Percentiles rank a stretch among this genome's conserved stretches.
Evolutionary conservation across 1,139 yeast genomes (phyloP).

Genomic region (Debaryomyces subglobosus): DNA sequence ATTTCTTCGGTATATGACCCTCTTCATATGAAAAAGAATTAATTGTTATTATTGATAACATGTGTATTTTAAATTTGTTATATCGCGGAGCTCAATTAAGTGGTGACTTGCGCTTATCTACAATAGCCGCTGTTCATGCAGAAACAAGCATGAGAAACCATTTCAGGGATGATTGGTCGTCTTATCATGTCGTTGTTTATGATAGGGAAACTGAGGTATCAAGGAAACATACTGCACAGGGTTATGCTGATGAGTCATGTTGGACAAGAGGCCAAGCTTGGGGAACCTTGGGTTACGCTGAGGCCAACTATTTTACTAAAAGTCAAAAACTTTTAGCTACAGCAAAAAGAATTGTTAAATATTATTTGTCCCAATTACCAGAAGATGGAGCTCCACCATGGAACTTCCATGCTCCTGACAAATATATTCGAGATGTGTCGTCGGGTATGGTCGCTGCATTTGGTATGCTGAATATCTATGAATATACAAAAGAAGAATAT

Average conservation of each 20-base stretch:
- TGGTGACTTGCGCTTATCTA: constrained; percentile 25
- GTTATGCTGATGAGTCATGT: constrained; percentile 25
- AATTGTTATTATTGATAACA: constrained; percentile 31
- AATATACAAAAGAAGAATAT: not conserved
- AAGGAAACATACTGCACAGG: constrained; percentile 26
- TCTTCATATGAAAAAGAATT: constrained; percentile 12
- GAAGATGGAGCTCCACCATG: constrained; percentile 29
- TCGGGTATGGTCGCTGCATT: constrained; percentile 30
- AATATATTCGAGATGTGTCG: constrained; percentile 24
- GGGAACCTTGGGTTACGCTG: constrained; percentile 28
- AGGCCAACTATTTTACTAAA: constrained; percentile 25
- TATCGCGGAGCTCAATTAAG: constrained; percentile 26
- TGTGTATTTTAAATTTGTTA: constrained; percentile 30
- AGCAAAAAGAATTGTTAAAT: constrained; percentile 22
- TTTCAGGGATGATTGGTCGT: constrained; percentile 25
- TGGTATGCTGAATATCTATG: constrained; percentile 19
- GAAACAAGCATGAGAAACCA: constrained; percentile 27
- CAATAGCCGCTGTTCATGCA: constrained; percentile 30
- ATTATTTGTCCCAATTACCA: constrained; percentile 21
- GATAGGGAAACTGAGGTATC: constrained; percentile 19
- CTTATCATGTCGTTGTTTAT: constrained; percentile 28
- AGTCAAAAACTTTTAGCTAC: constrained; percentile 23
- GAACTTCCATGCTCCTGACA: constrained; percentile 32
- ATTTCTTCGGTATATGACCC: not conserved
- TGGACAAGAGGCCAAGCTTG: constrained; percentile 34